Conservation (phyloP, 495 filamentous ascomycete species). For the Neurospora intermedia region DNA sequence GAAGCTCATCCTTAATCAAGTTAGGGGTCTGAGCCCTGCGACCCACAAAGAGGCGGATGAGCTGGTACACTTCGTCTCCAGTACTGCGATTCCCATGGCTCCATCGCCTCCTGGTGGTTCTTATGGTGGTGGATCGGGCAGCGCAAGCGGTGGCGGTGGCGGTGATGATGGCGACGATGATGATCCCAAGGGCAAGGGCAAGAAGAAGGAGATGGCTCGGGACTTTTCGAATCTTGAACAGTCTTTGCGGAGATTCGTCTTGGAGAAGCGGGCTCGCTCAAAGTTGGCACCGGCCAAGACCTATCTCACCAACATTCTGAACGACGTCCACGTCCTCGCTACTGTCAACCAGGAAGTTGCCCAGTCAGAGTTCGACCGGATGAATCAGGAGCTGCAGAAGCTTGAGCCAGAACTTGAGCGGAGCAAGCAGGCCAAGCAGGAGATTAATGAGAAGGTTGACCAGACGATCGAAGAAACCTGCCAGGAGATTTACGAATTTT, state of each 20-base stretch:
- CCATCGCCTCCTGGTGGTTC: conserved; percentile 42
- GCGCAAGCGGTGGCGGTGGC: conserved; percentile 41
- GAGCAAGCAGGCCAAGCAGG: conserved; percentile 69
- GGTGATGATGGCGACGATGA: conserved; percentile 49
- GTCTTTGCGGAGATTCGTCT: conserved; percentile 82
- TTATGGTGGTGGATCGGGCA: conserved; percentile 51
- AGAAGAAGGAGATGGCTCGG: conserved; percentile 73
- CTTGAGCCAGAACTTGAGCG: conserved; percentile 78
- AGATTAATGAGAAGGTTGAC: conserved; percentile 73
- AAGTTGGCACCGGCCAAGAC: conserved; percentile 94
- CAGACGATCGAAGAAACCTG: conserved; percentile 74
- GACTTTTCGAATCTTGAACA: conserved; percentile 86
- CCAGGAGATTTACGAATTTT: conserved; percentile 72
- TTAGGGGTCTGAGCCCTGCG: conserved; percentile 69
- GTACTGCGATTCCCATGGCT: conserved; percentile 75
- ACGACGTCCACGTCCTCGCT: conserved; percentile 72
- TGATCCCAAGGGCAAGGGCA: conserved; percentile 75
- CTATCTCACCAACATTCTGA: conserved; percentile 87
- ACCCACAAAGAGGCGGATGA: conserved; percentile 90
- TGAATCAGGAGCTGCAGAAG: conserved; percentile 66
- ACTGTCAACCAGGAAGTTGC: conserved; percentile 81
- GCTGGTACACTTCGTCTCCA: conserved; percentile 95
- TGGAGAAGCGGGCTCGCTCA: conserved; percentile 89
- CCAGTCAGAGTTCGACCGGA: conserved; percentile 73
- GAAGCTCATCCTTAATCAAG: conserved; percentile 85